These are phyloP conservation scores for Umbilicus rupestris DNA, from an alignment of 164 flowering plant genomes.

Conservation along the genomic window DNA sequence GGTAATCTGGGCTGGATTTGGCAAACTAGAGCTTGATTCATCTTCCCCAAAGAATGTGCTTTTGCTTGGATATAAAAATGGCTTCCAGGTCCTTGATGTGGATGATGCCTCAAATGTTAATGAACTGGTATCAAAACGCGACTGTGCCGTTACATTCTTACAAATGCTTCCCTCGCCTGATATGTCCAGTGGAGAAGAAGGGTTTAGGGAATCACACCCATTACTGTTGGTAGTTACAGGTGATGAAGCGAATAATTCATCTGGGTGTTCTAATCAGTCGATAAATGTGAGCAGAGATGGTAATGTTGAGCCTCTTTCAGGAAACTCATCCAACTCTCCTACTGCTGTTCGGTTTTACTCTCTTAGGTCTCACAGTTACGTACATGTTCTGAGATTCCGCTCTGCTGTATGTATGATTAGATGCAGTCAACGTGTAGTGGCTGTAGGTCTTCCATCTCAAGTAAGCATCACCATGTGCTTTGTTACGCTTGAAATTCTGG, in stretches of 20 bases:
- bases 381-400: constrained; percentile 72
- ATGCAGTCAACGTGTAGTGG: constrained; percentile 76
- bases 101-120: constrained; percentile 69
- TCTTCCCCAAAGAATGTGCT: constrained; percentile 41
- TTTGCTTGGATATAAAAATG: constrained; percentile 64
- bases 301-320: constrained; percentile 31
- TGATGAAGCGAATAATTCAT: constrained; percentile 18
- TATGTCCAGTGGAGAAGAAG: constrained; percentile 27
- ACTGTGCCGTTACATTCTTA: constrained; percentile 79
- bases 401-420: constrained; percentile 76
- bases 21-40: constrained; percentile 45
- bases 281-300: constrained; percentile 36
- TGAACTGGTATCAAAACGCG: constrained; percentile 83
- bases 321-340: constrained; percentile 36
- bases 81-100: constrained; percentile 77
- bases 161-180: constrained; percentile 65
- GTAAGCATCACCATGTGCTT: constrained; percentile 33
- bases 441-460: constrained; percentile 79
- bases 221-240: constrained; percentile 79
- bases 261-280: constrained; percentile 13
- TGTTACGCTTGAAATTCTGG: neutral
- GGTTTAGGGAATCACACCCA: constrained; percentile 36
- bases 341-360: constrained; percentile 89
- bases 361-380: constrained; percentile 56
- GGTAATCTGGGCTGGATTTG: constrained; percentile 91